Base-by-base conservation (phyloP, 768 basidiomycete species). In the Termitomyces sp. region DNA sequence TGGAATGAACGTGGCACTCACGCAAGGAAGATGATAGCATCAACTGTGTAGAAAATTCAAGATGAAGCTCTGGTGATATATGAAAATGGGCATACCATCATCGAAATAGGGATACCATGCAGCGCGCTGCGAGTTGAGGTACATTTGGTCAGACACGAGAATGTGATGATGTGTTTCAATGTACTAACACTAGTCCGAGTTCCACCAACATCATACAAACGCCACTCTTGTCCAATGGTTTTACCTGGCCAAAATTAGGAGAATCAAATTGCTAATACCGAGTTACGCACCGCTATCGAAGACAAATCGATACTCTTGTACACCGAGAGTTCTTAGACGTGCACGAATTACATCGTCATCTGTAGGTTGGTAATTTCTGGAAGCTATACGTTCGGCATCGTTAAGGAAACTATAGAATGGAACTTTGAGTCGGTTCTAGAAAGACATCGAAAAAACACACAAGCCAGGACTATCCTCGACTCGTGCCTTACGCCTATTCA, bases 71-170 rank as follows among this genome's bases (percentile, higher is more conserved):
- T n/a, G 20, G 14, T 44, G 10, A 46, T 23, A 3, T 23, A 38
- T 46, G 33, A 46, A 36, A 50, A 14, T 50, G 33, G 33, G n/a
- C 74, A 56, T 63, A 80, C 80, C 82, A 69, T 91, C 88, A 63
- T 92, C 89, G 61, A 93, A 92, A 71, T 86, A 92, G 4, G 88
- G 84, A 68, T 84, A 85, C 91, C 91, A 93, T 0, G 84, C 86
- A 20, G 79, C 78, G 56, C 89, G 80, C 88, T 90, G 69, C 66
- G 30, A 59, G 33, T 43, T 35, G 47, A 35, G 54, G 54, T 59
- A 30, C 65, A 63, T 48, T 12, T 30, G 44, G 51, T 56, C 50
- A 54, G 53, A 48, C 36, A 18, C 9, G 5, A 51, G 41, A 44
- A 58, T 32, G 57, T 50, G 53, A 8, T 52, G 53, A 55, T 4